Evolutionary conservation across 2,329 filamentous ascomycete species (phyloP).

Genomic region (Diaporthe vaccinii): DNA sequence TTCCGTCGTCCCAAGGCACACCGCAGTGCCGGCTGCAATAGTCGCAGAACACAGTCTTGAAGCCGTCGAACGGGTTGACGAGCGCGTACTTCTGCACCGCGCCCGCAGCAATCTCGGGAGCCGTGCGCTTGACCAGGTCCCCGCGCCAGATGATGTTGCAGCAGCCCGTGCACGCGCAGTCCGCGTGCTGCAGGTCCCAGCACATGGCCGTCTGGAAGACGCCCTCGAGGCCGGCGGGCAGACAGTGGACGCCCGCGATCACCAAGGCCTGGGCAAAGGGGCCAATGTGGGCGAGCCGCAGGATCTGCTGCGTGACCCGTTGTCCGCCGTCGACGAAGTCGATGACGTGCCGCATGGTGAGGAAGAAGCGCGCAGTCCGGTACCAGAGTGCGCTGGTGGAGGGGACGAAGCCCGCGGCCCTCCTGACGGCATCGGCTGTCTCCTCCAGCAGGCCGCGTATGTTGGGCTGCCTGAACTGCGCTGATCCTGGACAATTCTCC

Average conservation of each 20-base stretch:
- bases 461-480: not conserved
- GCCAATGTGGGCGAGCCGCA: not conserved
- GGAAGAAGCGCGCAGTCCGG: no score
- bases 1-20: not conserved
- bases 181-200: not conserved
- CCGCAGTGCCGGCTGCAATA: not conserved
- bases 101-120: not conserved
- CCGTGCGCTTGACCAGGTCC: not conserved
- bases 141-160: not conserved
- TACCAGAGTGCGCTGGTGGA: not conserved
- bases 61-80: conserved; percentile 15
- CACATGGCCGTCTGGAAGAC: not conserved
- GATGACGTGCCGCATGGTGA: not conserved
- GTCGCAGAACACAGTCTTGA: conserved; percentile 13
- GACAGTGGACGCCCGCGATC: not conserved
- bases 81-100: not conserved
- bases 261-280: not conserved
- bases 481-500: not conserved
- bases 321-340: not conserved
- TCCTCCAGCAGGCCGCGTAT: not conserved
- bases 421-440: not conserved
- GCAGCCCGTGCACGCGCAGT: not conserved
- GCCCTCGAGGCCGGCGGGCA: not conserved
- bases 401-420: not conserved
- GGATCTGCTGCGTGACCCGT: not conserved